Evolutionary conservation across 75 land plant species (phyloP).

Genomic region (Adiantum capillusveneris): DNA sequence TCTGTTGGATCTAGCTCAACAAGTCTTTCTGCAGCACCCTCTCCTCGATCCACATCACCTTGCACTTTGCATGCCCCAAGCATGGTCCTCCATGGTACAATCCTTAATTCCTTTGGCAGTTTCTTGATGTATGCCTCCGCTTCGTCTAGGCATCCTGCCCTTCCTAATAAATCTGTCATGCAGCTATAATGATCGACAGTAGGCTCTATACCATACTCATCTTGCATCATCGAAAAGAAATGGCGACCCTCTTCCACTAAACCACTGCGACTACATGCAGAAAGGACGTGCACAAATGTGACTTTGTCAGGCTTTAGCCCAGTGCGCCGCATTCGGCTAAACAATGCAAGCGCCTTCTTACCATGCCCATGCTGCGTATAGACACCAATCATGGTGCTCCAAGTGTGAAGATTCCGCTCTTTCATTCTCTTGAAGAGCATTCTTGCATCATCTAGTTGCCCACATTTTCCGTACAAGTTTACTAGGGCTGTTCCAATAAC

Average conservation of each 20-base stretch:
- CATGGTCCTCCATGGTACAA: constrained; percentile 13
- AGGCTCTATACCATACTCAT: constrained; percentile 20
- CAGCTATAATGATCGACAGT: constrained; percentile 35
- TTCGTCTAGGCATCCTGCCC: constrained; percentile 26
- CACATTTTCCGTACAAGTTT: constrained; percentile 27
- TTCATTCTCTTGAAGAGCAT: constrained; percentile 10
- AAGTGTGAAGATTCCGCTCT: constrained; percentile 10
- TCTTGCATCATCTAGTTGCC: constrained; percentile 14
- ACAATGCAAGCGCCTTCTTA: constrained; percentile 23
- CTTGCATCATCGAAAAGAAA: constrained; percentile 26
- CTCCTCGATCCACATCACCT: constrained; percentile 8
- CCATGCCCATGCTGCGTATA: constrained; percentile 27
- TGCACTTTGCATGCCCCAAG: constrained; percentile 10
- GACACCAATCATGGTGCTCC: constrained; percentile 27
- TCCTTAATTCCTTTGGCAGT: constrained; percentile 9
- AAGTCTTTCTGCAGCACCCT: constrained; percentile 9
- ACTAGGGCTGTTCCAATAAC: constrained; percentile 19
- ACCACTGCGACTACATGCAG: constrained; percentile 46
- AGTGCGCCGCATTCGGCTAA: constrained; percentile 27
- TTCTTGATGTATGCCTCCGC: constrained; percentile 10
- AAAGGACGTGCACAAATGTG: constrained; percentile 35
- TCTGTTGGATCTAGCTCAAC: constrained; percentile 8
- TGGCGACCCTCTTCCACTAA: constrained; percentile 29
- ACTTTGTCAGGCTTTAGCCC: constrained; percentile 34
- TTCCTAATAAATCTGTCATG: constrained; percentile 44